These are phyloP conservation scores for Monosporascus sp. DNA, from an alignment of 2,329 filamentous ascomycete species.

Conservation along the genomic window DNA sequence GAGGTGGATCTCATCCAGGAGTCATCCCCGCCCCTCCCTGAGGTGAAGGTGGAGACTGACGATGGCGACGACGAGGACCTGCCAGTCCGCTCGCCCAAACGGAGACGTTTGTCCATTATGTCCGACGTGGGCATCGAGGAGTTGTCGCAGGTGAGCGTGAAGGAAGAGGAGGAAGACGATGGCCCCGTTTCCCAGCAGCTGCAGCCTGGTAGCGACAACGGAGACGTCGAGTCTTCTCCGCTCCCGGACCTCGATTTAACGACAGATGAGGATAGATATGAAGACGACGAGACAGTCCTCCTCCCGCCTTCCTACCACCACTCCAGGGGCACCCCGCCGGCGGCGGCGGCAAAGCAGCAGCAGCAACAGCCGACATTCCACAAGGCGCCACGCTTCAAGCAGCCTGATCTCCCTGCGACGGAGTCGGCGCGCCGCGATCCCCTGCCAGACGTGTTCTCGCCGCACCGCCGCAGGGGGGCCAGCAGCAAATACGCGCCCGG, in stretches of 20 bases:
- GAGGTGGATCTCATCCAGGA: conserved; percentile 12
- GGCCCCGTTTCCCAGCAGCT: not conserved
- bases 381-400: conserved; percentile 32
- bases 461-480: conserved; percentile 26
- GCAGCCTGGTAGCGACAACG: conserved; percentile 1
- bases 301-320: not conserved
- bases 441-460: conserved; percentile 34
- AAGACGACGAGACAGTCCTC: not conserved
- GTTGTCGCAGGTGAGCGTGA: not conserved
- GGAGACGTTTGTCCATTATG: conserved; percentile 31
- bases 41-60: not conserved
- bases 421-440: conserved; percentile 15
- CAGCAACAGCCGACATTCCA: conserved; percentile 29
- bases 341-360: not conserved
- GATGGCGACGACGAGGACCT: not conserved
- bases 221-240: conserved; percentile 9
- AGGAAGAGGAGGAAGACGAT: not conserved
- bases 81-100: conserved; percentile 23
- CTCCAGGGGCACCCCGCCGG: conserved; percentile 1
- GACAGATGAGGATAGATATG: not conserved
- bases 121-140: conserved; percentile 9
- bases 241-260: not conserved
- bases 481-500: conserved; percentile 28
- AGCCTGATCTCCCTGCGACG: conserved; percentile 14
- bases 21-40: conserved; percentile 13